These are phyloP conservation scores for Russula ochroleuca DNA, from an alignment of 768 basidiomycete species.

Conservation along the genomic window DNA sequence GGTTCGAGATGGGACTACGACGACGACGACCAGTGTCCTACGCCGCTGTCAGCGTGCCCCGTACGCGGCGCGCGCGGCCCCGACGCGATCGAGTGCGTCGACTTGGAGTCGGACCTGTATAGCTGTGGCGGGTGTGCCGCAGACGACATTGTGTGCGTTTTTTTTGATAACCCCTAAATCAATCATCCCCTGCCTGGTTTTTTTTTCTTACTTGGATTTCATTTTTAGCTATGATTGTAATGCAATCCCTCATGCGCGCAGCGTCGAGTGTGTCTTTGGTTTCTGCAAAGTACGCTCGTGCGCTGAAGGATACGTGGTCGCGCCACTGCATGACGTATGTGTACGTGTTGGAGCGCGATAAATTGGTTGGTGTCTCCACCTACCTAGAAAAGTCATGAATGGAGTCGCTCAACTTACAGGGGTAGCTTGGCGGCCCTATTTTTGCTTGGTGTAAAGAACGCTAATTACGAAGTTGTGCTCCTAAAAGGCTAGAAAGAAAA, in stretches of 20 bases:
- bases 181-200: neutral
- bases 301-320: constrained; percentile 29
- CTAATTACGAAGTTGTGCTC: neutral
- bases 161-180: neutral
- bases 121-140: constrained; percentile 35
- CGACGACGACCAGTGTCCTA: constrained; percentile 5
- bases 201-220: constrained; percentile 1
- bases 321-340: constrained; percentile 27
- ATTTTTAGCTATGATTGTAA: constrained; percentile 33
- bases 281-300: constrained; percentile 32
- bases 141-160: constrained; percentile 29
- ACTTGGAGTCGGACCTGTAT: constrained; percentile 31
- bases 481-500: neutral
- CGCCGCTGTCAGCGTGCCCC: constrained; percentile 15
- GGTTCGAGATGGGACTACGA: neutral
- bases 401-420: neutral
- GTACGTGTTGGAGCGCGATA: neutral
- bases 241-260: constrained; percentile 27
- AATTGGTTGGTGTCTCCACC: neutral
- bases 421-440: neutral
- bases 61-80: constrained; percentile 13
- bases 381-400: too few species aligned
- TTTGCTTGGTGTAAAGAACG: neutral
- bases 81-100: constrained; percentile 34
- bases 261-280: constrained; percentile 33